phyloP scores from a whole-genome alignment of 495 filamentous ascomycete genomes.

The Penicillium fimorum region DNA sequence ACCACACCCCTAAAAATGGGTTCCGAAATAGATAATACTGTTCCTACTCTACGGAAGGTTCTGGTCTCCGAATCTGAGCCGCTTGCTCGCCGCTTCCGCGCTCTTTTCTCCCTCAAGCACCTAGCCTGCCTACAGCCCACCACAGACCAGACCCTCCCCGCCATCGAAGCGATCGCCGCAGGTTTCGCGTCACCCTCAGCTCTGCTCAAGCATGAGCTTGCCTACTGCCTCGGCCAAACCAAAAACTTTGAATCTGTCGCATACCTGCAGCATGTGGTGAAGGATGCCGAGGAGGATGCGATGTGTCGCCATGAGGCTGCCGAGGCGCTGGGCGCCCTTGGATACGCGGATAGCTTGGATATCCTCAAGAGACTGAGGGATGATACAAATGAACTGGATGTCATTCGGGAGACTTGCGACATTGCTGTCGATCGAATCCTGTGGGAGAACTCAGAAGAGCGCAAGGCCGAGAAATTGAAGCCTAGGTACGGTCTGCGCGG shows the following conservation, averaged over 20 bases:
- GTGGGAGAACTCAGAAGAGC: slow-evolving; percentile 79
- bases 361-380: slow-evolving; percentile 71
- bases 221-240: slow-evolving; percentile 95
- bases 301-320: slow-evolving; percentile 98
- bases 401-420: slow-evolving; percentile 94
- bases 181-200: slow-evolving; percentile 81
- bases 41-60: slow-evolving; percentile 67
- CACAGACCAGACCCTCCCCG: slow-evolving; percentile 61
- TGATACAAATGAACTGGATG: slow-evolving; percentile 65
- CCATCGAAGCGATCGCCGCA: slow-evolving; percentile 91
- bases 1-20: slow-evolving; percentile 15
- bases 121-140: slow-evolving; percentile 68
- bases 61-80: slow-evolving; percentile 76
- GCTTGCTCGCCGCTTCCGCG: slow-evolving; percentile 88
- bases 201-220: slow-evolving; percentile 89
- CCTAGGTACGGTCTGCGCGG: slow-evolving; percentile 57
- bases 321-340: slow-evolving; percentile 89
- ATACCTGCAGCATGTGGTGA: slow-evolving; percentile 71
- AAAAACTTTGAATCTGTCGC: slow-evolving; percentile 70
- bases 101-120: slow-evolving; percentile 96
- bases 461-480: slow-evolving; percentile 70
- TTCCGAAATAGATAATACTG: slow-evolving; percentile 28
- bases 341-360: slow-evolving; percentile 65
- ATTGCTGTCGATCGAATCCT: slow-evolving; percentile 91
- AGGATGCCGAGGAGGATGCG: slow-evolving; percentile 74